Conservation (phyloP, 2,329 filamentous ascomycete genomes). For the Arthroderma sp. region DNA sequence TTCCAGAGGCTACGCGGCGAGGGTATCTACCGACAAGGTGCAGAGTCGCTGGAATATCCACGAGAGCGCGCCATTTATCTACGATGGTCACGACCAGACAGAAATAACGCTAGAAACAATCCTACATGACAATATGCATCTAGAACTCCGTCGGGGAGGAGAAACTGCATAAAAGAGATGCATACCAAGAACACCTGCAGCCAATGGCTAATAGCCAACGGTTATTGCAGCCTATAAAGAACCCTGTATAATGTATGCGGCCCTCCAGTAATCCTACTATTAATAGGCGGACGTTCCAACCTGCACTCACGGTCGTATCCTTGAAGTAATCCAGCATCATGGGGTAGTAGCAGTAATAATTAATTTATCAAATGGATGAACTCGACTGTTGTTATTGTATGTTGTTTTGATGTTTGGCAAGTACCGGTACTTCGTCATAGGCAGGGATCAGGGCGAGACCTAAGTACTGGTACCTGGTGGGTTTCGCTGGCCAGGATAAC, state of each 20-base stretch:
- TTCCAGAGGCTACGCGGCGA: no score
- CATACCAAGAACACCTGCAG: neutral
- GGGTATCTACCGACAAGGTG: no score
- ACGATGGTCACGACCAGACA: no score
- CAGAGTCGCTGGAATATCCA: no score
- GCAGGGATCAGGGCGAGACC: neutral
- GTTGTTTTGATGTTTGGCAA: neutral
- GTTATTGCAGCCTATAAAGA: neutral
- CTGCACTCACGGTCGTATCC: neutral
- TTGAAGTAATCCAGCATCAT: no score
- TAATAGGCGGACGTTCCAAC: neutral
- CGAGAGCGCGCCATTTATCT: no score
- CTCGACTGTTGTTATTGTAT: neutral
- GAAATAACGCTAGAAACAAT: neutral
- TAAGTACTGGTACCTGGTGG: neutral
- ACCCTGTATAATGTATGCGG: slow-evolving; percentile 2
- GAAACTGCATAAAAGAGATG: neutral
- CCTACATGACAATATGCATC: neutral
- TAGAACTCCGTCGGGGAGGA: neutral
- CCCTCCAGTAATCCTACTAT: neutral
- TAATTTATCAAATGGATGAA: no score
- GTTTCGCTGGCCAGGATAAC: neutral
- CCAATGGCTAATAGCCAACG: neutral
- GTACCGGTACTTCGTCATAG: neutral
- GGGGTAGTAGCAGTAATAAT: no score